Percentiles rank a stretch among this genome's conserved stretches.
Evolutionary conservation across 2,329 filamentous ascomycete genomes (phyloP).

Genomic region (Trichoderma koningiopsis): DNA sequence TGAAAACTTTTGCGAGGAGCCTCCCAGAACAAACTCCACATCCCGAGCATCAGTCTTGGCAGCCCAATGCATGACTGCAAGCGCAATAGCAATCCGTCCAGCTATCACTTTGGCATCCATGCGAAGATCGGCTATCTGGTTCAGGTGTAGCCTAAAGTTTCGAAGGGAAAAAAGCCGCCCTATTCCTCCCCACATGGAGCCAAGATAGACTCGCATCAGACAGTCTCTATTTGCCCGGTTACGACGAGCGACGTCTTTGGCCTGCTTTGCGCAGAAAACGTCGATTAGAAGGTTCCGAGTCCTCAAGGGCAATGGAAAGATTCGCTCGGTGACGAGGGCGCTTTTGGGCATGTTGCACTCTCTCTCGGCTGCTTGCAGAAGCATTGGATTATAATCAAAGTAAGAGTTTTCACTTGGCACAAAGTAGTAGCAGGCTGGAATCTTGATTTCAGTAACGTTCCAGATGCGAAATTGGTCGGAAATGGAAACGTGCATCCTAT

Average conservation of each 20-base stretch:
- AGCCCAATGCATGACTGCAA: conserved; percentile 40
- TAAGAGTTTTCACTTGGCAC: not conserved
- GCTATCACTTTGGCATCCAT: conserved; percentile 32
- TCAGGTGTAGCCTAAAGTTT: conserved; percentile 36
- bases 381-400: not conserved
- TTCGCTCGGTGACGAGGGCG: not conserved
- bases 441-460: not conserved
- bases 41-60: conserved; percentile 36
- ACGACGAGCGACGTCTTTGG: not conserved
- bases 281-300: not conserved
- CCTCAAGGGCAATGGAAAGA: not conserved
- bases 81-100: conserved; percentile 32
- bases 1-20: not conserved
- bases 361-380: not conserved
- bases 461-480: not conserved
- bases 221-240: conserved; percentile 21
- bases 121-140: conserved; percentile 34
- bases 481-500: not conserved
- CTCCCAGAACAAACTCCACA: conserved; percentile 39
- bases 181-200: conserved; percentile 6
- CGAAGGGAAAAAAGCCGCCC: conserved; percentile 25
- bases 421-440: not conserved
- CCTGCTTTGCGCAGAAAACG: not conserved
- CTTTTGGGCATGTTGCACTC: not conserved
- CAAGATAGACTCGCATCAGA: conserved; percentile 31